Evolutionary conservation across 1,139 yeast species (phyloP).

Genomic region (Yamadazyma membranifaciens): DNA sequence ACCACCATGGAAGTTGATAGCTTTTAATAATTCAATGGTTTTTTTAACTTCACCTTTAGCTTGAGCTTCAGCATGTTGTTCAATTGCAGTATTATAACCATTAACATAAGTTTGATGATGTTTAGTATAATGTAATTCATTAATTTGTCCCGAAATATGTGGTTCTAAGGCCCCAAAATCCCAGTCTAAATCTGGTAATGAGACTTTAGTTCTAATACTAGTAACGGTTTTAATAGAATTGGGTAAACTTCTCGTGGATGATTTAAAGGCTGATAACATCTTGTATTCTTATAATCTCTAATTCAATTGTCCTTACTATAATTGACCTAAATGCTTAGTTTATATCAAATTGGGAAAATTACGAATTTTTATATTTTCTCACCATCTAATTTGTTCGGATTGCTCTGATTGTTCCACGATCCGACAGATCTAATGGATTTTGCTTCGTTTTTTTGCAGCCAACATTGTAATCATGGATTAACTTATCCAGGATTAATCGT

Average conservation of each 20-base stretch:
- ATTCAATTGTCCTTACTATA: too few relatives aligned
- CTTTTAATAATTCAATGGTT: conserved; percentile 70
- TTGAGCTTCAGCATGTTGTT: conserved; percentile 73
- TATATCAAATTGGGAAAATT: too few relatives aligned
- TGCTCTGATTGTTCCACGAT: too few relatives aligned
- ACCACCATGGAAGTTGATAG: conserved; percentile 93
- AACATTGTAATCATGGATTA: too few relatives aligned
- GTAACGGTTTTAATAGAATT: conserved; percentile 11
- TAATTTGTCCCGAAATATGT: conserved; percentile 82
- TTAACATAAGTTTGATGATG: conserved; percentile 95
- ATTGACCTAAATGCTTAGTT: too few relatives aligned
- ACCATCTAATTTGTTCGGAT: too few relatives aligned
- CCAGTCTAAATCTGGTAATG: conserved; percentile 84
- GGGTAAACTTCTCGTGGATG: conserved; percentile 2
- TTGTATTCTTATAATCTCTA: conserved; percentile 1
- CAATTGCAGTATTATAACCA: conserved; percentile 81
- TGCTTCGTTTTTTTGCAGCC: too few relatives aligned
- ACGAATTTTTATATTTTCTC: too few relatives aligned
- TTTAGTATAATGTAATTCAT: conserved; percentile 86
- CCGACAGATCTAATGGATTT: too few relatives aligned
- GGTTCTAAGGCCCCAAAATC: conserved; percentile 91
- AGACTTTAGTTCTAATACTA: conserved; percentile 45
- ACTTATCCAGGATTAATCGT: too few relatives aligned
- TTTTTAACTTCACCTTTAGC: conserved; percentile 63
- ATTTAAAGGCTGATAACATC: conserved; percentile 8